These are phyloP conservation scores for Drosera capensis DNA, from an alignment of 148 eudicot genomes.

Conservation along the genomic window DNA sequence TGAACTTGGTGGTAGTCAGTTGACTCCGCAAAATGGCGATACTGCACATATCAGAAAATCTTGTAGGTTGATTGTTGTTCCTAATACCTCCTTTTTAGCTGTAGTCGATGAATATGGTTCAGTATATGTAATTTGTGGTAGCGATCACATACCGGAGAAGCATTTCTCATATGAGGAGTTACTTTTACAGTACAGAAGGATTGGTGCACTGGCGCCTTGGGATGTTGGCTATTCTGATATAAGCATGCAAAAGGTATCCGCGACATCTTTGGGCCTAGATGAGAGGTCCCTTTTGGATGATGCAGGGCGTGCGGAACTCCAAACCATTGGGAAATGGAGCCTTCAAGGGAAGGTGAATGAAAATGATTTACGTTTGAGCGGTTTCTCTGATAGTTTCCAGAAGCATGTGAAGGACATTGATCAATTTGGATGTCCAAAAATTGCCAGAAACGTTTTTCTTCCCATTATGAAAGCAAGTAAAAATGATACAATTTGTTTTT, in stretches of 20 bases:
- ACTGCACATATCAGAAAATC: conserved; percentile 26
- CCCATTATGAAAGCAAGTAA: conserved; percentile 29
- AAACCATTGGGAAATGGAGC: conserved; percentile 9
- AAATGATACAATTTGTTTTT: conserved; percentile 52
- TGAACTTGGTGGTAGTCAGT: conserved; percentile 11
- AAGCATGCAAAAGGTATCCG: conserved; percentile 40
- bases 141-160: conserved; percentile 35
- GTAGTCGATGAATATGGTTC: conserved; percentile 65
- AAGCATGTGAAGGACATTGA: conserved; percentile 14
- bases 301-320: conserved; percentile 13
- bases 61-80: conserved; percentile 44
- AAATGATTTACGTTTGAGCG: conserved; percentile 22
- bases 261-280: conserved; percentile 16
- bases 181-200: conserved; percentile 30
- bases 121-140: conserved; percentile 30
- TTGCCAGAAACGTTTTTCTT: conserved; percentile 42
- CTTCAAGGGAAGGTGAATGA: conserved; percentile 17
- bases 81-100: conserved; percentile 45
- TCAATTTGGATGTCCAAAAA: conserved; percentile 12
- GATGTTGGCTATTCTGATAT: conserved; percentile 57
- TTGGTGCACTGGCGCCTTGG: conserved; percentile 59
- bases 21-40: conserved; percentile 9
- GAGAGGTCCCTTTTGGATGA: conserved; percentile 12
- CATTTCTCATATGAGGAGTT: conserved; percentile 21
- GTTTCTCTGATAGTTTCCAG: conserved; percentile 26